A percentile compares a stretch with the other conserved stretches of the same genome.
phyloP scores from a whole-genome alignment of 208 protist species.

The Acanthamoeba culbertsoni region DNA sequence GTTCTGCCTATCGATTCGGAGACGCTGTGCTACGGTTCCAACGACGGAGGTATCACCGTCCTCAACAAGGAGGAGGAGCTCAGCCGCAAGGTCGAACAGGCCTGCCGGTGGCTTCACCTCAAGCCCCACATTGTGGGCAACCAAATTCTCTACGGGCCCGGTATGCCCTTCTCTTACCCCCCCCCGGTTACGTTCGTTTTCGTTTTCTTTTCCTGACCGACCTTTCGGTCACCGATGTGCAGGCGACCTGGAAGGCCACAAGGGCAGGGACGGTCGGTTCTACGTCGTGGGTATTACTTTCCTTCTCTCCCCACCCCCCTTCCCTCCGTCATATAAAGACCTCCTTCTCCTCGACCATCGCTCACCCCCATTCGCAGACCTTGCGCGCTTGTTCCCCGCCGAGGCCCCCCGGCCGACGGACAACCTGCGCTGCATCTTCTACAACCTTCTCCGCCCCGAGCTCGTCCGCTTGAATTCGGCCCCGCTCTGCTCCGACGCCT shows the following conservation, averaged over 20 bases:
- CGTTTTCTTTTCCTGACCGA: background rate
- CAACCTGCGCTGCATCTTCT: constrained; percentile 37
- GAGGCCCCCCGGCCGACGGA: background rate
- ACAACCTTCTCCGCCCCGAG: constrained; percentile 57
- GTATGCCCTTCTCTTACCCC: background rate
- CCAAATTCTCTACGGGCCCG: background rate
- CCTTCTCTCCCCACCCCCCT: background rate
- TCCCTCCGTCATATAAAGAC: no score
- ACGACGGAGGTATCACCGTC: constrained; percentile 46
- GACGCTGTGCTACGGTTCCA: constrained; percentile 49
- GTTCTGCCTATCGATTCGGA: constrained; percentile 34
- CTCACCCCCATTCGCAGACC: background rate
- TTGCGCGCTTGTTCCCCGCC: constrained; percentile 49
- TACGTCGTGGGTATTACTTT: constrained; percentile 40
- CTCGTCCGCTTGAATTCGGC: constrained; percentile 26
- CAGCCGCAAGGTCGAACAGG: background rate
- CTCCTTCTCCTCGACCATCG: no score
- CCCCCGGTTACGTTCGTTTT: background rate
- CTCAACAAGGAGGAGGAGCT: background rate
- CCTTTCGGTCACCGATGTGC: background rate
- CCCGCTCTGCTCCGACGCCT: constrained; percentile 48
- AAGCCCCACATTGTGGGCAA: background rate
- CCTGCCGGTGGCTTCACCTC: constrained; percentile 23
- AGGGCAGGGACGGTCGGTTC: constrained; percentile 12
- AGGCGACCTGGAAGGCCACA: constrained; percentile 54